Evolutionary conservation across 192 early-diverging fungal genomes (phyloP).

Genomic region (Pilaira anomala): DNA sequence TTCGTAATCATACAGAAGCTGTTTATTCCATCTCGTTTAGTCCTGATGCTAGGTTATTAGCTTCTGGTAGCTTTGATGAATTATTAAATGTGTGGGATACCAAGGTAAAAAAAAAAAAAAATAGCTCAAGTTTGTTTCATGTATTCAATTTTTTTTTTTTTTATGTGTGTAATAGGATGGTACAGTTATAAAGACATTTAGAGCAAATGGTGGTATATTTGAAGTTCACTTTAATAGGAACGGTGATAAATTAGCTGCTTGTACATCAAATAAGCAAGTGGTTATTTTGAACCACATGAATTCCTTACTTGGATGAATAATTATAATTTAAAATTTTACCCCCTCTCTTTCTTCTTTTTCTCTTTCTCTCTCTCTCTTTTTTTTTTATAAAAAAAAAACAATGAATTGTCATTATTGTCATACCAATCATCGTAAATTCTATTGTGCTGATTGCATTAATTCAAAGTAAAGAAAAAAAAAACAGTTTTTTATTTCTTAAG

Average conservation of each 20-base stretch:
- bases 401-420: conserved; percentile 40
- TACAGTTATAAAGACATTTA: conserved; percentile 49
- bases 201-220: conserved; percentile 56
- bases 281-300: conserved; percentile 15
- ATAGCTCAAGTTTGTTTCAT: neutral
- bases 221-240: conserved; percentile 58
- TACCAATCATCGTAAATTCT: conserved; percentile 27
- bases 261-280: conserved; percentile 51
- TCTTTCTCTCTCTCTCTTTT: conserved; percentile 7
- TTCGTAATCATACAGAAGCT: conserved; percentile 67
- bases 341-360: neutral
- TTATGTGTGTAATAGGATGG: conserved; percentile 42
- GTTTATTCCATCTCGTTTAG: conserved; percentile 77
- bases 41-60: conserved; percentile 69
- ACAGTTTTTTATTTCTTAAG: neutral
- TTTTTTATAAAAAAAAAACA: neutral
- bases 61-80: conserved; percentile 75
- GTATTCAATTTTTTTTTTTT: neutral
- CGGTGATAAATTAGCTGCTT: conserved; percentile 54
- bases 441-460: conserved; percentile 19
- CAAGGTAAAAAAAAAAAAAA: conserved; percentile 37
- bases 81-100: conserved; percentile 73
- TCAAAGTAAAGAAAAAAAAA: conserved; percentile 37
- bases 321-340: neutral
- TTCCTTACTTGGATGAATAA: neutral